Percentiles rank a stretch among this genome's conserved stretches.
Conservation (phyloP, 2,329 filamentous ascomycete species). For the Aschersonia sp. region DNA sequence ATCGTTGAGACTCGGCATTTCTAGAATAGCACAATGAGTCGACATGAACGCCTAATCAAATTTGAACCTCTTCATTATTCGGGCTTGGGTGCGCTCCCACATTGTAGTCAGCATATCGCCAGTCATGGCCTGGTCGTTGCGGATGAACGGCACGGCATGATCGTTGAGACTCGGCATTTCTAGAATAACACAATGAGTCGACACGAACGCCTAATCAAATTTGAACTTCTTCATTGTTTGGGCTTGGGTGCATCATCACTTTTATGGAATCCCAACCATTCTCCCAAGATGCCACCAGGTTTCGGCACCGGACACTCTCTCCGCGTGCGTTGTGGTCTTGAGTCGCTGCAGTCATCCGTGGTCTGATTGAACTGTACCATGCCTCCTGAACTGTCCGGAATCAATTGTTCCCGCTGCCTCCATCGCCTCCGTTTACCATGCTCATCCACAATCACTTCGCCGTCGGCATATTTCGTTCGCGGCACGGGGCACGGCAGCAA, state of each 20-base stretch:
- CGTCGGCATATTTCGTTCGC: constrained; percentile 60
- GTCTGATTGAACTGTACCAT: constrained; percentile 32
- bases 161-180: neutral
- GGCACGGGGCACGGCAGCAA: constrained; percentile 82
- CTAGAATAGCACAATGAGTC: neutral
- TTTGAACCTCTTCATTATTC: constrained; percentile 11
- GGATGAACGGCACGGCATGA: no score
- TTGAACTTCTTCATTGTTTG: constrained; percentile 12
- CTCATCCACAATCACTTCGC: constrained; percentile 32
- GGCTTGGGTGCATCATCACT: constrained; percentile 9
- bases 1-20: neutral
- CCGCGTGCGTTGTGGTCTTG: constrained; percentile 26
- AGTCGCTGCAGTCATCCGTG: constrained; percentile 19
- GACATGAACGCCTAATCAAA: neutral
- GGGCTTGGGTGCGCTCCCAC: constrained; percentile 4
- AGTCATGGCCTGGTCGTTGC: no score
- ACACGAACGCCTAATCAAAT: neutral
- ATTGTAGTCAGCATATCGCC: no score
- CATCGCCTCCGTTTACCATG: constrained; percentile 29
- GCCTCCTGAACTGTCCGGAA: constrained; percentile 26
- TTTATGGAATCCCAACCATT: constrained; percentile 56
- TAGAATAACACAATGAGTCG: neutral
- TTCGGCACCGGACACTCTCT: constrained; percentile 90
- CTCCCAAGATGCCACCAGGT: constrained; percentile 62
- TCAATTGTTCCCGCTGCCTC: constrained; percentile 18